phyloP scores from a whole-genome alignment of 148 eudicot species.

The Gaultheria prostrata region DNA sequence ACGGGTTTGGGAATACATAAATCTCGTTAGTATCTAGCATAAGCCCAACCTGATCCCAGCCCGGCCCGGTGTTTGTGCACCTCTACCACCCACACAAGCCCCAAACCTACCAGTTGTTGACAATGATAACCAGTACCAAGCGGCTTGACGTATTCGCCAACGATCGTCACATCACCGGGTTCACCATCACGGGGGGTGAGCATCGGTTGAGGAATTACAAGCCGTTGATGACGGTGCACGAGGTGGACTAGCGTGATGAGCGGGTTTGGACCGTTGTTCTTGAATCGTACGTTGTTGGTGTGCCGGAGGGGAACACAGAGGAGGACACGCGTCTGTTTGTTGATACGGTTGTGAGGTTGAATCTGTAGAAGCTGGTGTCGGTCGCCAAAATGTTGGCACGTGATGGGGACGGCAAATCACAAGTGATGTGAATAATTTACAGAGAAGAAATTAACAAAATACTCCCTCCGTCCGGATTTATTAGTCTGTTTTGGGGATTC shows the following conservation, averaged over 20 bases:
- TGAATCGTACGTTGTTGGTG: slow-evolving; percentile 38
- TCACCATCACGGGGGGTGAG: slow-evolving; percentile 24
- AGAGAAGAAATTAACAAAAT: no score
- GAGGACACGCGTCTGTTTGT: slow-evolving; percentile 43
- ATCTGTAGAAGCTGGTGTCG: slow-evolving; percentile 30
- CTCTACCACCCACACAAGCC: background rate
- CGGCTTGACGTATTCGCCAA: slow-evolving; percentile 26
- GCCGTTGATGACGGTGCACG: slow-evolving; percentile 23
- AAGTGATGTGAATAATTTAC: no score
- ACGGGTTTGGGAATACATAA: no score
- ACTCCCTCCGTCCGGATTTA: no score
- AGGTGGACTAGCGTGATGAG: slow-evolving; percentile 18
- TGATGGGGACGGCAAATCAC: no score
- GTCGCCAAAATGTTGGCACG: slow-evolving; percentile 22
- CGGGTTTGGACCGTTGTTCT: slow-evolving; percentile 29
- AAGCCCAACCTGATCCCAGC: no score
- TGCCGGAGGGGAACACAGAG: slow-evolving; percentile 32
- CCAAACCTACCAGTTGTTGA: no score
- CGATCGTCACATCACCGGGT: slow-evolving; percentile 23
- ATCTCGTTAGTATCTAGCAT: no score
- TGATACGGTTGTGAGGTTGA: slow-evolving; percentile 37
- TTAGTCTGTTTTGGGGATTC: no score
- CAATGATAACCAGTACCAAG: slow-evolving; percentile 26
- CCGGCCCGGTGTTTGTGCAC: no score
- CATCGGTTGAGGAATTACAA: slow-evolving; percentile 24